Base-by-base conservation (phyloP, 768 basidiomycete species). In the Amanita fuliginea region DNA sequence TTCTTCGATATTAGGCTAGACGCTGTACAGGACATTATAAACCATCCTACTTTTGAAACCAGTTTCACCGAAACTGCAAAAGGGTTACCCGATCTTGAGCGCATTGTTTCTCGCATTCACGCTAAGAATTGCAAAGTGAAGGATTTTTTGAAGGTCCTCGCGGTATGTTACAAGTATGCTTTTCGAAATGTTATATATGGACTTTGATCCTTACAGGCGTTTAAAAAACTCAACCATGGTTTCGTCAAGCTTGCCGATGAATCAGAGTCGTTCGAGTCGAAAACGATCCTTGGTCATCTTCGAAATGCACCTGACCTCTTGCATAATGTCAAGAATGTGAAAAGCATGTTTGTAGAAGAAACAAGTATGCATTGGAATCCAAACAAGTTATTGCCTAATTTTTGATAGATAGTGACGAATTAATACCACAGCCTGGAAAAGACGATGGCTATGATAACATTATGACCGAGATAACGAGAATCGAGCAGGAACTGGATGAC, bases 51-150 rank as follows among this genome's bases (percentile, higher is more conserved):
- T 0, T 95, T 93, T 58, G 83, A 87, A 57, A 72, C 69, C 4
- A 75, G 81, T 0, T 98, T 98, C 63, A 76, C 73, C 18, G 73
- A 76, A 44, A 62, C 93, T 18, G 83, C 81, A 7, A 91, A 89
- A 64, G 81, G 83, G 11, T 62, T 96, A 6, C 93, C 93, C 5
- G 95, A 98, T 62, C 75, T 95, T 7, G 91, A 98, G 61, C 87
- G 96, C 11, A 80, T 96, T 51, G 83, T 99, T 8, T 93, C 93
- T 9, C 84, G 96, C 33, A 86, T 98, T 49, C 96, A 98, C 60
- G 94, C 94, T 10, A 91, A 86, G 61, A 87, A 81, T 51, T 89
- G 89, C 66, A 84, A 79, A 62, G 78, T 93, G 53, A 80, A 75
- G 55, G 91, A 96, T 59, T 99, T 99, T 62, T 62, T 85, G 54